These are phyloP conservation scores for Puccinia coronata DNA, from an alignment of 1,284 basidiomycete species.

Conservation along the genomic window DNA sequence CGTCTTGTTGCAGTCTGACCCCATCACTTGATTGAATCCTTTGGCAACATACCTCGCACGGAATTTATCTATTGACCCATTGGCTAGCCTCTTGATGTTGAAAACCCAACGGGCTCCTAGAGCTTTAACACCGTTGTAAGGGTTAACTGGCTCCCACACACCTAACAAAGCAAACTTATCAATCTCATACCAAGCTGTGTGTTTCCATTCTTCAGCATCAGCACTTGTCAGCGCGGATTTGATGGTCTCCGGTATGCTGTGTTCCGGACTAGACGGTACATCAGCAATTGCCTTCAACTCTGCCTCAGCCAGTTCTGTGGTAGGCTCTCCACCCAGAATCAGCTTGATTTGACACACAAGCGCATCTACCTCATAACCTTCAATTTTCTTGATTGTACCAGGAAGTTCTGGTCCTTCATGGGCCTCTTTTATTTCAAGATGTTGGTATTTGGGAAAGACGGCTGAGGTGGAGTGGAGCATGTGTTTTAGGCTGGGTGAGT, in stretches of 20 bases:
- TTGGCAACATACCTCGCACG: too few species aligned
- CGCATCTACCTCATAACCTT: neutral
- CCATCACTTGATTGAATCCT: too few species aligned
- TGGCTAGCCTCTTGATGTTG: neutral
- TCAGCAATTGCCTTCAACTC: neutral
- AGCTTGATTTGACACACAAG: neutral
- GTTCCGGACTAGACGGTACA: neutral
- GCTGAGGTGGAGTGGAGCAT: neutral
- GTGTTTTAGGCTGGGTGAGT: neutral
- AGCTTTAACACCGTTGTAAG: neutral
- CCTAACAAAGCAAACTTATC: neutral
- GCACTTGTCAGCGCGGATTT: neutral
- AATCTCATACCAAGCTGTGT: neutral
- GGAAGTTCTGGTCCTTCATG: neutral
- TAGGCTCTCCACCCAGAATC: neutral
- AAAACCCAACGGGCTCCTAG: constrained; percentile 11
- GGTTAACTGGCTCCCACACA: neutral
- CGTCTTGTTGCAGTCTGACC: too few species aligned
- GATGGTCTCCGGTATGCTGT: neutral
- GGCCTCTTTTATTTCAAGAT: neutral
- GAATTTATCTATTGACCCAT: neutral
- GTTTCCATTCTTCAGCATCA: neutral
- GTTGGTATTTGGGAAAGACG: neutral
- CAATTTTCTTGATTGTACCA: neutral
- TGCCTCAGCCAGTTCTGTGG: neutral